phyloP scores from a whole-genome alignment of 2,329 filamentous ascomycete genomes.

The Albophoma yamanashiensis region DNA sequence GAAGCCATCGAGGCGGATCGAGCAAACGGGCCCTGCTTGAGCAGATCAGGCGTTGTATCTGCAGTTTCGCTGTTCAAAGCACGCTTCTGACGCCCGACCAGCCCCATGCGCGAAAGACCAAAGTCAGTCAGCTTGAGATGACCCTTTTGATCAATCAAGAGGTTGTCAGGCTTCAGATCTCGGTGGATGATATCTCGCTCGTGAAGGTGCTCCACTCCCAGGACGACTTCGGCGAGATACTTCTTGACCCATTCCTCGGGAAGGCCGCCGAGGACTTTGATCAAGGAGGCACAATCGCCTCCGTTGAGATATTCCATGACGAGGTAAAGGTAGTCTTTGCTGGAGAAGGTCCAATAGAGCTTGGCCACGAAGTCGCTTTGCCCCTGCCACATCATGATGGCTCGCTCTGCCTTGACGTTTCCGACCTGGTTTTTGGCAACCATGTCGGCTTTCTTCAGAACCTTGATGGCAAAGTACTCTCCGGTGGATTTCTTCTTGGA shows the following conservation, averaged over 20 bases:
- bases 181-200: constrained; percentile 91
- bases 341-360: constrained; percentile 98
- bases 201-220: constrained; percentile 95
- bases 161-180: constrained; percentile 92
- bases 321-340: constrained; percentile 96
- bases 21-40: constrained; percentile 86
- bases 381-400: constrained; percentile 99
- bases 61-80: constrained; percentile 66
- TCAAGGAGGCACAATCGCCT: constrained; percentile 90
- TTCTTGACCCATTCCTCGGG: constrained; percentile 98
- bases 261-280: constrained; percentile 85
- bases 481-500: constrained; percentile 98
- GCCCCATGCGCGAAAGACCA: constrained; percentile 90
- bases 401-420: constrained; percentile 95
- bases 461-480: constrained; percentile 98
- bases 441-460: constrained; percentile 99
- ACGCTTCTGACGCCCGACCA: constrained; percentile 92
- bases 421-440: constrained; percentile 98
- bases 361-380: constrained; percentile 99
- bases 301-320: constrained; percentile 99
- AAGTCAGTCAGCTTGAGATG: constrained; percentile 97
- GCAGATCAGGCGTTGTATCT: constrained; percentile 82
- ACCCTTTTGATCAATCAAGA: constrained; percentile 92
- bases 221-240: constrained; percentile 88
- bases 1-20: constrained; percentile 77